Evolutionary conservation across 768 basidiomycete genomes (phyloP), one percentile per base, ranked within the genome.

Genomic region (Amanita fuliginea): DNA sequence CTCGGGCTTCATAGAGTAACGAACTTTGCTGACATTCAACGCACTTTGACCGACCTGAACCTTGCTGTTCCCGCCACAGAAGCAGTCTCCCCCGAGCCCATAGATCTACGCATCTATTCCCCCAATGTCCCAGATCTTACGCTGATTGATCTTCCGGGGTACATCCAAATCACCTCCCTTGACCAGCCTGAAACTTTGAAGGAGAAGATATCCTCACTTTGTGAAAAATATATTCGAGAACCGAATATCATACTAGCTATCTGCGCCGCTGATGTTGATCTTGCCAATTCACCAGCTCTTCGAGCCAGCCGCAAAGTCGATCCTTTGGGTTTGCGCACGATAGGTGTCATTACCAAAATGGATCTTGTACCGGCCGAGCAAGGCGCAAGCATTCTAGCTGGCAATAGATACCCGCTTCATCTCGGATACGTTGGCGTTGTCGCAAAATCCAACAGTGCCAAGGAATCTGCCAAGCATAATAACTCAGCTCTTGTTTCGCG

Each of bases 191-290:
- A 97, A 55, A 73, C 76, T 16, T 76, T 99, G 53, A 96, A 91
- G 62, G 91, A 95, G 60, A 95, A 97, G 65, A 95, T 99, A 53
- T 72, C 86, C 0, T 58, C 62, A 7, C 71, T 99, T 0, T 98
- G 96, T 66, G 96, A 97, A 50, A 89, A 83, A 62, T 99, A 99
- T 64, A 99, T 99, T 58, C 81, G 89, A n/a, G 92, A 97, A 62
- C 95, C 96, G n/a, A 99, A 99, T 64, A 92, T 99, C 64, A 86
- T 98, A 57, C 78, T 99, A n/a, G 95, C 96, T 4, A 90, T 99
- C 14, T 99, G 96, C 62, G 89, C 96, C 6, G 96, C 96, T 6
- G 94, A 99, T 62, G 96, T 99, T 49, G 96, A 99, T 68, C 76
- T 99, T 10, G 96, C 96, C 53, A 99, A 99, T 64, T 96, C 93